Conservation (phyloP, 257 asterid genomes). For the Voacanga thouarsii region DNA sequence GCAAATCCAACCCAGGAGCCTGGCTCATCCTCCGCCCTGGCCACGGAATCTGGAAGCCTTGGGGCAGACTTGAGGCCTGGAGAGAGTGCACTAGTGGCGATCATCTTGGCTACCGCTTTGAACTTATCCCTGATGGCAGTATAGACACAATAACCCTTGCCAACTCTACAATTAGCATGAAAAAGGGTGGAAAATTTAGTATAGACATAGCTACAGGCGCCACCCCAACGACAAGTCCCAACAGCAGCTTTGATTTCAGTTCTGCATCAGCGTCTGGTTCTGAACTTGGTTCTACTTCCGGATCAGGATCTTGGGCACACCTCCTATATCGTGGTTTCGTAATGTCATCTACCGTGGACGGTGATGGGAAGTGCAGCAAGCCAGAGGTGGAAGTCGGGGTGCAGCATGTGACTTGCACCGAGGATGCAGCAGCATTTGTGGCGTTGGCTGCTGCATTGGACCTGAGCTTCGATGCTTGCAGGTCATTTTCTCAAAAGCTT, state of each 20-base stretch:
- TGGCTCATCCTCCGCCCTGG: slow-evolving; percentile 97
- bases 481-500: slow-evolving; percentile 67
- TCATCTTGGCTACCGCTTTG: slow-evolving; percentile 82
- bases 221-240: slow-evolving; percentile 76
- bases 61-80: slow-evolving; percentile 99
- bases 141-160: slow-evolving; percentile 68
- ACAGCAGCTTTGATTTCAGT: slow-evolving; percentile 78
- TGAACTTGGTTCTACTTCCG: slow-evolving; percentile 52
- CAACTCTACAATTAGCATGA: slow-evolving; percentile 50
- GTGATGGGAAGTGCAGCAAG: slow-evolving; percentile 63
- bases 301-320: slow-evolving; percentile 90
- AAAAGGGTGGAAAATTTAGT: slow-evolving; percentile 64
- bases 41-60: slow-evolving; percentile 81
- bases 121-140: slow-evolving; percentile 79
- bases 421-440: slow-evolving; percentile 96
- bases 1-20: slow-evolving; percentile 87
- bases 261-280: slow-evolving; percentile 58
- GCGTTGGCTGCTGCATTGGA: slow-evolving; percentile 97
- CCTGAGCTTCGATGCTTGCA: slow-evolving; percentile 89
- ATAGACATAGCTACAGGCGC: slow-evolving; percentile 74
- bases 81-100: slow-evolving; percentile 39
- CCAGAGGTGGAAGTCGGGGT: slow-evolving; percentile 95
- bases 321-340: slow-evolving; percentile 72
- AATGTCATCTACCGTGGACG: slow-evolving; percentile 79
- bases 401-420: slow-evolving; percentile 89